Conservation (phyloP, 768 basidiomycete genomes). For the Cubamyces lactineus region DNA sequence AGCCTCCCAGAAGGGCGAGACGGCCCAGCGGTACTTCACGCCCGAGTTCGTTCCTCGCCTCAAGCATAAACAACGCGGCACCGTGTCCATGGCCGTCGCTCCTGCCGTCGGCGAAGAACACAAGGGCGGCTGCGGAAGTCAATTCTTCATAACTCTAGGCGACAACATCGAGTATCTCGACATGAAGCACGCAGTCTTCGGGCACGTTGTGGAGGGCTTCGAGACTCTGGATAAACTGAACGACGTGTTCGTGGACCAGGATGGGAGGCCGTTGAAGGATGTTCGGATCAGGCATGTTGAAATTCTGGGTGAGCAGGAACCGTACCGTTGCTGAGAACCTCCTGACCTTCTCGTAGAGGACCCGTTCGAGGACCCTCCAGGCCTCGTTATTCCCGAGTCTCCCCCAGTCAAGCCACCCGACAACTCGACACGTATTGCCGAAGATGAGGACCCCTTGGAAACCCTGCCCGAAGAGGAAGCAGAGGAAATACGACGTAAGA, state of each 20-base stretch:
- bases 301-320: slow-evolving; percentile 69
- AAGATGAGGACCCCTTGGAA: slow-evolving; percentile 89
- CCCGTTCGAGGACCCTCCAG: slow-evolving; percentile 88
- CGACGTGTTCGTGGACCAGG: slow-evolving; percentile 87
- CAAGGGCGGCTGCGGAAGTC: slow-evolving; percentile 84
- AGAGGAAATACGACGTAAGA: slow-evolving; percentile 78
- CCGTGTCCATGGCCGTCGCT: slow-evolving; percentile 97
- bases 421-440: slow-evolving; percentile 86
- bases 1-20: slow-evolving; percentile 46
- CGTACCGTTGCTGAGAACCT: not conserved
- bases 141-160: slow-evolving; percentile 94
- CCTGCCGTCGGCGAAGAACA: slow-evolving; percentile 66
- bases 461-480: slow-evolving; percentile 86
- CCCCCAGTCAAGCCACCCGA: slow-evolving; percentile 85
- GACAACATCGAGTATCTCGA: slow-evolving; percentile 95
- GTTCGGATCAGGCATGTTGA: slow-evolving; percentile 95
- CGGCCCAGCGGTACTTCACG: slow-evolving; percentile 78
- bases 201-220: slow-evolving; percentile 91
- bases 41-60: slow-evolving; percentile 80
- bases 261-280: slow-evolving; percentile 91
- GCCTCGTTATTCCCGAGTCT: slow-evolving; percentile 69
- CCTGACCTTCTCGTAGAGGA: slow-evolving; percentile 62
- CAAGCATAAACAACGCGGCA: slow-evolving; percentile 85
- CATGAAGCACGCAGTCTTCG: slow-evolving; percentile 90
- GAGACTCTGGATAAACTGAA: slow-evolving; percentile 93